phyloP scores from a whole-genome alignment of 1,139 yeast genomes.

The Geotrichum histeridarum region DNA sequence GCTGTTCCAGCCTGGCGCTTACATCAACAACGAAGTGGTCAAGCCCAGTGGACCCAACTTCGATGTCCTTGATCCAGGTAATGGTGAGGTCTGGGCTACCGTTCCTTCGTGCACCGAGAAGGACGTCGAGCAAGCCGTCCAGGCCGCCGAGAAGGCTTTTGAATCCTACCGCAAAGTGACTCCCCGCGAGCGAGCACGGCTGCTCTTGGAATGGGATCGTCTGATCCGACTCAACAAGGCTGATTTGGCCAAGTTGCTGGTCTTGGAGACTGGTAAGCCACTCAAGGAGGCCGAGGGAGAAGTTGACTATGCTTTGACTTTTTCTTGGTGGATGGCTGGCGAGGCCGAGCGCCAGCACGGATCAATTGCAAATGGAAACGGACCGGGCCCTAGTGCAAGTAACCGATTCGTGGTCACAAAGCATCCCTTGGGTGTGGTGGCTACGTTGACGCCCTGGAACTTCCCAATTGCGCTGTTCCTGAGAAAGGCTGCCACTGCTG shows the following conservation, averaged over 20 bases:
- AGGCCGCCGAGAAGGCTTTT: constrained; percentile 41
- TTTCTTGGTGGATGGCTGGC: constrained; percentile 42
- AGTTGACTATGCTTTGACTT: constrained; percentile 38
- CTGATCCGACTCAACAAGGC: constrained; percentile 48
- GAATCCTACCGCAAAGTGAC: constrained; percentile 40
- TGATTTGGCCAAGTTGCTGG: constrained; percentile 53
- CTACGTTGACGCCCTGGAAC: constrained; percentile 81
- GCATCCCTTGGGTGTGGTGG: constrained; percentile 74
- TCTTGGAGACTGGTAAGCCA: constrained; percentile 65
- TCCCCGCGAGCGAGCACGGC: constrained; percentile 46
- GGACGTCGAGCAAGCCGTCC: constrained; percentile 43
- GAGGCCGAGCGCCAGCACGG: constrained; percentile 42
- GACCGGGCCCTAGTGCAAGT: constrained; percentile 69
- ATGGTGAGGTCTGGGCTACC: constrained; percentile 38
- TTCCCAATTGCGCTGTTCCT: constrained; percentile 77
- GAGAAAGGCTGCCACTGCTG: constrained; percentile 81
- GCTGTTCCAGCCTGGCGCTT: constrained; percentile 61
- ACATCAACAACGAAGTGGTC: constrained; percentile 72
- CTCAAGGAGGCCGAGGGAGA: constrained; percentile 40
- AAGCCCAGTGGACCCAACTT: constrained; percentile 23
- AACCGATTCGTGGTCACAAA: constrained; percentile 38
- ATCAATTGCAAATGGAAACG: constrained; percentile 55
- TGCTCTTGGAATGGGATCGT: constrained; percentile 49
- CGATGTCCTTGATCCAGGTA: constrained; percentile 43
- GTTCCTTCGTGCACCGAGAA: constrained; percentile 40